phyloP scores from a whole-genome alignment of 2,329 filamentous ascomycete species.

The Septoria petroselini region DNA sequence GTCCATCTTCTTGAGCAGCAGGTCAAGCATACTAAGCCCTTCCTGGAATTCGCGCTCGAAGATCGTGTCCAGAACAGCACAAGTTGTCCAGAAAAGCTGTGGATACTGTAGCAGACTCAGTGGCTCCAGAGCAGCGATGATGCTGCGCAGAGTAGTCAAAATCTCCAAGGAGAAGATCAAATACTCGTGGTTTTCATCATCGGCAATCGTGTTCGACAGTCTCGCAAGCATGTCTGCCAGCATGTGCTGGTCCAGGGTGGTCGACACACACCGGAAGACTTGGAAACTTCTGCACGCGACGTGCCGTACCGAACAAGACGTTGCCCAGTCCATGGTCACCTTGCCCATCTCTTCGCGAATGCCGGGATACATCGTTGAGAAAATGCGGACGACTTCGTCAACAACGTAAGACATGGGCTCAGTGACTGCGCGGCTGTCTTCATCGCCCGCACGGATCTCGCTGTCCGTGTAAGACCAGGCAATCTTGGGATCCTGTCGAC shows the following conservation, averaged over 20 bases:
- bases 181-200: constrained; percentile 82
- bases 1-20: constrained; percentile 79
- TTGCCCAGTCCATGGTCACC: constrained; percentile 89
- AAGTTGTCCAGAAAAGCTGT: constrained; percentile 96
- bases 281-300: constrained; percentile 96
- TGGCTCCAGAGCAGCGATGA: constrained; percentile 79
- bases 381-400: constrained; percentile 76
- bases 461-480: constrained; percentile 95
- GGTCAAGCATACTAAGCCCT: constrained; percentile 85
- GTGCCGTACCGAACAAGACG: constrained; percentile 91
- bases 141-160: constrained; percentile 84
- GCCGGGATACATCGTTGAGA: constrained; percentile 76
- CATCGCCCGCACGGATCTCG: constrained; percentile 63
- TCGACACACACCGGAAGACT: constrained; percentile 90
- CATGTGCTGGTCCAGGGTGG: constrained; percentile 87
- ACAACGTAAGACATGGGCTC: constrained; percentile 83
- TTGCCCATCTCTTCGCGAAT: constrained; percentile 91
- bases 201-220: constrained; percentile 93
- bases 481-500: constrained; percentile 76
- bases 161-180: constrained; percentile 99
- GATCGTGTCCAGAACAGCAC: constrained; percentile 92
- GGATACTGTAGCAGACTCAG: constrained; percentile 83
- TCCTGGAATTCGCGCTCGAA: constrained; percentile 94
- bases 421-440: constrained; percentile 74
- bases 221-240: constrained; percentile 93